A percentile compares a stretch with the other conserved stretches of the same genome.
Evolutionary conservation across 208 protist genomes (phyloP).

Genomic region (Acanthamoeba lenticulata): DNA sequence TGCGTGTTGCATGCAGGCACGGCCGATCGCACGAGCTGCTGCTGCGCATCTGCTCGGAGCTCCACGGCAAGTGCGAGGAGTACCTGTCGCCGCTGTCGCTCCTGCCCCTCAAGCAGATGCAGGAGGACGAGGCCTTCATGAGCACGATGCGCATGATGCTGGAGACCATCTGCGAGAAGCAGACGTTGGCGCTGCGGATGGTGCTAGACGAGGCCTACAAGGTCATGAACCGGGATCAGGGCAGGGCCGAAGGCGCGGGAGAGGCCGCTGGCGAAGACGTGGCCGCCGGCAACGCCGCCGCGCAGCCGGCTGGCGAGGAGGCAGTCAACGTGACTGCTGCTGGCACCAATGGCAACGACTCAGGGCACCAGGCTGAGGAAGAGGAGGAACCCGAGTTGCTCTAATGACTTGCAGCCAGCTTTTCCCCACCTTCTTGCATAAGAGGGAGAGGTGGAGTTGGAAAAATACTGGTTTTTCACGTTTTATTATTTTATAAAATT

Average conservation of each 20-base stretch:
- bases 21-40: slow-evolving; percentile 12
- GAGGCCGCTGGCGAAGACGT: background rate
- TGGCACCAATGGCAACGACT: background rate
- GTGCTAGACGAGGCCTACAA: slow-evolving; percentile 20
- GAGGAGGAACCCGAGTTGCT: background rate
- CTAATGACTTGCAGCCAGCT: no score
- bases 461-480: no score
- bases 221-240: background rate
- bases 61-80: slow-evolving; percentile 53
- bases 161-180: slow-evolving; percentile 42
- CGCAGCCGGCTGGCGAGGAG: background rate
- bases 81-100: slow-evolving; percentile 3
- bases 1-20: no score
- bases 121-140: slow-evolving; percentile 39
- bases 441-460: no score
- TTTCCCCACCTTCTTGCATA: no score
- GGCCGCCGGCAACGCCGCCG: background rate
- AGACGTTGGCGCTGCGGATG: slow-evolving; percentile 10
- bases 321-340: background rate
- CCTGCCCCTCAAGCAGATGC: slow-evolving; percentile 25
- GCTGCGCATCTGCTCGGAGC: background rate
- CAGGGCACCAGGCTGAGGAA: background rate
- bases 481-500: no score
- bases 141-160: slow-evolving; percentile 2
- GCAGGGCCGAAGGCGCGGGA: background rate